Evolutionary conservation across 805 yeast species (phyloP), one percentile per base, ranked within the genome.

Genomic region (Cyberlindnera galapagoensis): DNA sequence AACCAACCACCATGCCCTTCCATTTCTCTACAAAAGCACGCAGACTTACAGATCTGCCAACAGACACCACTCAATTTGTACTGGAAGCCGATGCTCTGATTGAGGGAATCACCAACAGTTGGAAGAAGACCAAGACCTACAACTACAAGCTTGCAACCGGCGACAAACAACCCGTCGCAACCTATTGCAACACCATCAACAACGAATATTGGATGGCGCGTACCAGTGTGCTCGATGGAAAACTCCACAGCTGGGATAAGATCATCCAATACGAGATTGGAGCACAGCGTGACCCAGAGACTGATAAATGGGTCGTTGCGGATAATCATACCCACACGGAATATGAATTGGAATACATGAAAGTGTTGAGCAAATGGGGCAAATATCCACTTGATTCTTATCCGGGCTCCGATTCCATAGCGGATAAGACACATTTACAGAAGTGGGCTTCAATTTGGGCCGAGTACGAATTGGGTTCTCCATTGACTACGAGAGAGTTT

Each of bases 161-260:
- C 7, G 34, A 32, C 11, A 44, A 44, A 18, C 49, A 51, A 19
- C 38, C 42, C 3, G 63, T 58, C 16, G 54, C 56, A n/a, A 56
- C 62, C 1, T 59, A 54, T 36, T 44, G 52, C 3, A 46, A 47
- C 3, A 36, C 26, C 12, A 19, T 44, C 6, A 49, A 42, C 10
- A 35, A 39, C 1, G 65, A 60, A 13, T 52, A 46, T 31, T 62
- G 67, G 67, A 36, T 59, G 18, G 44, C 60, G 6, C 49, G 67
- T 14, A 43, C 42, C 6, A 53, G 60, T 17, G 33, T 32, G 10
- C 59, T 57, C 29, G 33, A 37, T 2, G 26, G 40, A 11, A 30
- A 38, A n/a, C 34, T 33, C 3, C 56, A 51, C 32, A 40, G 33
- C 1, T 59, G 54, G 33, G 49, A 44, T 1, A 39, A 44, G 11